Base-by-base conservation (phyloP, 345 rosid species). In the Arabidopsis suecica region DNA sequence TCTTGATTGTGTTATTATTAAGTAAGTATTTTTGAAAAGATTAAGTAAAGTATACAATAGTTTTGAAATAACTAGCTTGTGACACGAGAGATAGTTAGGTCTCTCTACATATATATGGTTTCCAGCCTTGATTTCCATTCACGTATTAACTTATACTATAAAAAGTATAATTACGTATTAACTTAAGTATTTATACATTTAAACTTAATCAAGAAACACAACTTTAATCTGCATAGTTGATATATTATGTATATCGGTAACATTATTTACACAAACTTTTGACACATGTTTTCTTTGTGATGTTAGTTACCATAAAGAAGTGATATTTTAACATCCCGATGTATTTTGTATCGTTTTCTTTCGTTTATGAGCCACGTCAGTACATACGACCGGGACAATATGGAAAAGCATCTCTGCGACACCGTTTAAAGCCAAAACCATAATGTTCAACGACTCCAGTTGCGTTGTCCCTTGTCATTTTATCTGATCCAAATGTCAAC, bases 391-490 rank as follows among this genome's bases (percentile, higher is more conserved):
- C 51, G n/a, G 50, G 16, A 62, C 60, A 62, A 62, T 25, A 40
- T 38, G 61, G 36, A 33, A 71, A 65, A 38, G 18, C 51, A 47
- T 11, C 54, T 68, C 30, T 18, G 8, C 73, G 68, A 68, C 62
- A 59, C 48, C 77, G 63, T 78, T 77, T 71, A 14, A 65, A 58
- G 68, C 48, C 68, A 71, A 78, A 34, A 33, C 32, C 4, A 28
- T 3, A 48, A 59, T 18, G 49, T 50, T 59, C 64, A 78, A 72
- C 77, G 40, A 71, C 77, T 65, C 61, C 20, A 65, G 9, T 65
- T 77, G 61, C 56, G 72, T 38, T 55, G 76, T 58, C 56, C 8
- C 68, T 65, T 71, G 57, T 58, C 57, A 23, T 10, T 28, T 7
- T 28, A 7, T 70, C 47, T 28, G 20, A 58, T 78, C 66, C 20